phyloP scores from a whole-genome alignment of 2,329 filamentous ascomycete genomes.

The Stachybotrys chartarum region DNA sequence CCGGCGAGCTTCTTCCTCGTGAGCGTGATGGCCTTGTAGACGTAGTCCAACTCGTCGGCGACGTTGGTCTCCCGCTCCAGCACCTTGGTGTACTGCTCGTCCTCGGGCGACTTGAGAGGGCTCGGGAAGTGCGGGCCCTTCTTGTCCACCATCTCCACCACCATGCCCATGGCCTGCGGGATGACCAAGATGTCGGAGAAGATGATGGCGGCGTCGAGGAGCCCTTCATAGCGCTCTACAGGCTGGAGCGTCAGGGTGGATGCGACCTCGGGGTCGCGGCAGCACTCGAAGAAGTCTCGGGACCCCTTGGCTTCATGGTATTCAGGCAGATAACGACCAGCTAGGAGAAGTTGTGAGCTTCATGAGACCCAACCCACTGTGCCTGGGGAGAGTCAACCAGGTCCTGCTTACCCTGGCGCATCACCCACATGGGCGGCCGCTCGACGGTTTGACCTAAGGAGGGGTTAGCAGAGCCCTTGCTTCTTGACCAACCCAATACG shows the following conservation, averaged over 20 bases:
- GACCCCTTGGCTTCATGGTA: constrained; percentile 92
- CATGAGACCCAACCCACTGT: too few species aligned
- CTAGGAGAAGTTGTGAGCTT: constrained; percentile 35
- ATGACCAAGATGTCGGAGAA: constrained; percentile 98
- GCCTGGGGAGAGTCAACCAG: too few species aligned
- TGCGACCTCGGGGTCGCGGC: constrained; percentile 84
- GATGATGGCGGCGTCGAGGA: constrained; percentile 95
- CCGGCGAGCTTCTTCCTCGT: constrained; percentile 84
- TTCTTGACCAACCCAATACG: constrained; percentile 12
- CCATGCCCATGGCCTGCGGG: constrained; percentile 96
- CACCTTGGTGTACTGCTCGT: constrained; percentile 75
- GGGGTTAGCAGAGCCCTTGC: background rate
- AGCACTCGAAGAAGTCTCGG: constrained; percentile 96
- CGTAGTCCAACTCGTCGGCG: constrained; percentile 77
- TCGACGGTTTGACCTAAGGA: constrained; percentile 75
- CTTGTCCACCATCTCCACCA: constrained; percentile 97
- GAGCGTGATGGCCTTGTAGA: constrained; percentile 90
- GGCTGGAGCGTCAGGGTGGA: constrained; percentile 92
- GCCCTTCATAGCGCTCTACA: constrained; percentile 80
- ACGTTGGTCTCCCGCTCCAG: constrained; percentile 78
- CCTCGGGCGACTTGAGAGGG: constrained; percentile 70
- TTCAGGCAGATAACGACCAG: constrained; percentile 93
- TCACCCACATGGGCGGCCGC: constrained; percentile 95
- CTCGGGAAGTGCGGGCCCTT: constrained; percentile 92
- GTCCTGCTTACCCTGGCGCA: constrained; percentile 76